These are phyloP conservation scores for Verticillium albo-atrum DNA, from an alignment of 2,329 filamentous ascomycete genomes.

Conservation along the genomic window DNA sequence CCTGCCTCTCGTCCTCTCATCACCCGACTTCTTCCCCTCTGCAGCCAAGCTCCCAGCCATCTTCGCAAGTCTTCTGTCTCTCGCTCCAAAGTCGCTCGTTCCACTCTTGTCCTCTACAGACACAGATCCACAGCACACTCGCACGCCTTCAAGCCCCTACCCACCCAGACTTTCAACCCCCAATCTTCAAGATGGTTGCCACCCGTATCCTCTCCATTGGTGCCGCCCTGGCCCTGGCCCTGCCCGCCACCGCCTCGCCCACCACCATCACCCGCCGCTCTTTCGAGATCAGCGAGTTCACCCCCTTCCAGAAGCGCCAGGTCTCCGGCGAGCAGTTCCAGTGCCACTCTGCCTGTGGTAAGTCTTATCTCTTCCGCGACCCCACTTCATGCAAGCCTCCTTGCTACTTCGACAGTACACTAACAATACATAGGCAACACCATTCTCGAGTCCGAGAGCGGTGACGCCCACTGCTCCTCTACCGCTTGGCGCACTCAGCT, in stretches of 20 bases:
- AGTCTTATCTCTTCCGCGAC: not conserved
- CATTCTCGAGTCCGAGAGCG: constrained; percentile 18
- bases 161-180: not conserved
- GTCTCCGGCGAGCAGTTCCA: not conserved
- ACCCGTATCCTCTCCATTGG: not conserved
- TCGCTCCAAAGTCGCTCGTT: not conserved
- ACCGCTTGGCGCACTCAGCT: constrained; percentile 34
- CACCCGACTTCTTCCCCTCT: not conserved
- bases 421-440: constrained; percentile 18
- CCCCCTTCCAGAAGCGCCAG: constrained; percentile 1
- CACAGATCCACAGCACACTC: not conserved
- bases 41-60: not conserved
- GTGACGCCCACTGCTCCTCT: constrained; percentile 24
- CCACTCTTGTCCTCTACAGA: not conserved
- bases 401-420: not conserved
- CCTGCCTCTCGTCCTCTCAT: not conserved
- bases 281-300: not conserved
- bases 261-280: not conserved
- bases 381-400: not conserved
- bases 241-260: not conserved
- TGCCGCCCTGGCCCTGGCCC: constrained; percentile 1
- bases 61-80: not conserved
- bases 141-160: not conserved
- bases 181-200: constrained; percentile 1
- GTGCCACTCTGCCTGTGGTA: constrained; percentile 3